Base-by-base conservation (phyloP, 768 basidiomycete genomes). In the Naganishia vaughanmartiniae region DNA sequence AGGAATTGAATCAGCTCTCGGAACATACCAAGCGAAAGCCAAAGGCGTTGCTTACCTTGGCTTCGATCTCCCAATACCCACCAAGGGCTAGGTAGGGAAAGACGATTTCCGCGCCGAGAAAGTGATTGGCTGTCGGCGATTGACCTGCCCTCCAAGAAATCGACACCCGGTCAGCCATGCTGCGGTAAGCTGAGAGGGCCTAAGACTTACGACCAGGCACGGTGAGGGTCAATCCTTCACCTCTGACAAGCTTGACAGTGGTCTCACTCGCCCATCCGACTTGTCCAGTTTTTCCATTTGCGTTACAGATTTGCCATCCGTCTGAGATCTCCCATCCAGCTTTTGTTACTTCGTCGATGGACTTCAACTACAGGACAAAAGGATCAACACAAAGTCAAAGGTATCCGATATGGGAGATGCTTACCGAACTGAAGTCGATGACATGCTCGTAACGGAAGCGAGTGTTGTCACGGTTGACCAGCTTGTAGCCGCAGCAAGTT, bases 381-480 rank as follows among this genome's bases (percentile, higher is more conserved):
- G 42, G 14, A 42, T 42, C 42, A 42, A 15, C 17, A 42, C 17
- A 15, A 42, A 7, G 15, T 42, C 42, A 15, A 15, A 42, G 42
- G 42, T 2, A 11, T 15, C 42, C 17, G 15, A 2, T 2, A 15
- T 42, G 42, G 42, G 42, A 15, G 17, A 42, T 9, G 17, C 42
- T 15, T 26, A 54, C 53, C 53, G 53, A 24, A 17, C 53, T 54
- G 28, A 54, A 54, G 53, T 54, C 53, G 53, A 54, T 54, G 12
- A 54, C 28, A 30, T 54, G 53, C 28, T 54, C 53, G n/a, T 54
- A 54, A 3, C n/a, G 53, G 17, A 24, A 54, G 53, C 53, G 53
- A 30, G 7, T 15, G 15, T 54, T 54, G 53, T 24, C 28, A 1
- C 53, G 53, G 15, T 54, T 54, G 53, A 30, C 15, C 10, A 54